Evolutionary conservation across 495 filamentous ascomycete genomes (phyloP).

Genomic region (Aspergillus cavernicola): DNA sequence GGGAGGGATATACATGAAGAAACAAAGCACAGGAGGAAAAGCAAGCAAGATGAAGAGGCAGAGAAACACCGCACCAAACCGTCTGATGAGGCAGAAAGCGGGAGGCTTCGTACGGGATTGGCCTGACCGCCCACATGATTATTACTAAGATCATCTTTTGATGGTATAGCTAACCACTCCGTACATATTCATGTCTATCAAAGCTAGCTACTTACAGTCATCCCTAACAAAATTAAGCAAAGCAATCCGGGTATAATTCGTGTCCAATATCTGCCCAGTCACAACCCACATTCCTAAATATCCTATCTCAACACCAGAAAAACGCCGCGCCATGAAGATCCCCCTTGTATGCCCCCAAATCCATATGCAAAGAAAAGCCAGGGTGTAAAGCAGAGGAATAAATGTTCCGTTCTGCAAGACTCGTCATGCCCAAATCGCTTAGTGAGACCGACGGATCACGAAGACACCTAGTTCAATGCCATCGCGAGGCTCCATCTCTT

Average conservation of each 20-base stretch:
- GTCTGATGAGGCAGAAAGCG: constrained; percentile 25
- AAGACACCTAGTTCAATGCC: constrained; percentile 62
- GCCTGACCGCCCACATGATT: background rate
- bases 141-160: background rate
- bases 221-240: background rate
- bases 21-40: constrained; percentile 1
- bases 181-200: background rate
- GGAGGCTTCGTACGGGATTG: constrained; percentile 10
- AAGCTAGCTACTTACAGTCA: background rate
- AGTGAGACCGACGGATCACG: constrained; percentile 52
- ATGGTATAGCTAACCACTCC: constrained; percentile 6
- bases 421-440: constrained; percentile 14
- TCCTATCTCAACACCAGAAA: constrained; percentile 13
- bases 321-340: constrained; percentile 17
- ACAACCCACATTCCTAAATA: background rate
- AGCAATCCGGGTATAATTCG: constrained; percentile 15
- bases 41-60: constrained; percentile 3
- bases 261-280: constrained; percentile 10
- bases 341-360: constrained; percentile 14
- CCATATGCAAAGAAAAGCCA: constrained; percentile 1
- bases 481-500: constrained; percentile 40
- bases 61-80: background rate
- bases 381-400: constrained; percentile 15
- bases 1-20: constrained; percentile 6
- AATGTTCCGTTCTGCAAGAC: too few species aligned